These are phyloP conservation scores for Asterella californica DNA, from an alignment of 225 moss, liverwort and hornwort genomes.

Conservation along the genomic window DNA sequence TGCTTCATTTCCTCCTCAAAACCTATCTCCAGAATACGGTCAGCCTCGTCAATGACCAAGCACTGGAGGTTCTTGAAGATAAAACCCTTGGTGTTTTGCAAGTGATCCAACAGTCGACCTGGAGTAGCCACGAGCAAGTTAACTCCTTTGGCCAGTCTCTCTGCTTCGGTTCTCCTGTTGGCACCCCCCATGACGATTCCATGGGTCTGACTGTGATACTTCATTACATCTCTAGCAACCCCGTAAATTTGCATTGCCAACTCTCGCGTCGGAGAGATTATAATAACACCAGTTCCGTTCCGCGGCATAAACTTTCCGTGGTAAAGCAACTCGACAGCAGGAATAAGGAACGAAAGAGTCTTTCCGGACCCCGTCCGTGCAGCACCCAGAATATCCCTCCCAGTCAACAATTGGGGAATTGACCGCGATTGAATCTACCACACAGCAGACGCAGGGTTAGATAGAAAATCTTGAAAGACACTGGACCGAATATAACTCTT, in stretches of 20 bases:
- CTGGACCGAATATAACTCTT: not conserved
- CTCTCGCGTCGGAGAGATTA: slow-evolving; percentile 93
- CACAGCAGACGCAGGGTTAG: not conserved
- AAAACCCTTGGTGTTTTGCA: slow-evolving; percentile 97
- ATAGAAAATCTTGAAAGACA: not conserved
- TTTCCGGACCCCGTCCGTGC: slow-evolving; percentile 97
- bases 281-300: slow-evolving; percentile 86
- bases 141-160: slow-evolving; percentile 84
- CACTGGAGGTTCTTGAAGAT: slow-evolving; percentile 89
- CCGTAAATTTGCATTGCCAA: slow-evolving; percentile 99
- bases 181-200: slow-evolving; percentile 99
- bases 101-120: slow-evolving; percentile 92
- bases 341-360: slow-evolving; percentile 80
- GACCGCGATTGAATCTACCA: slow-evolving; percentile 89
- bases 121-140: slow-evolving; percentile 90
- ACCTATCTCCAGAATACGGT: slow-evolving; percentile 96
- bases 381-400: slow-evolving; percentile 89
- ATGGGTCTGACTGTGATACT: slow-evolving; percentile 96
- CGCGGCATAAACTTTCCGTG: slow-evolving; percentile 92
- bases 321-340: slow-evolving; percentile 79
- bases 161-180: slow-evolving; percentile 87
- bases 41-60: slow-evolving; percentile 96
- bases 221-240: slow-evolving; percentile 85
- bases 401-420: slow-evolving; percentile 84
- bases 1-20: slow-evolving; percentile 99